Percentiles rank a stretch among this genome's conserved stretches.
phyloP scores from a whole-genome alignment of 345 rosid genomes.

The Dipteronia sinensis region DNA sequence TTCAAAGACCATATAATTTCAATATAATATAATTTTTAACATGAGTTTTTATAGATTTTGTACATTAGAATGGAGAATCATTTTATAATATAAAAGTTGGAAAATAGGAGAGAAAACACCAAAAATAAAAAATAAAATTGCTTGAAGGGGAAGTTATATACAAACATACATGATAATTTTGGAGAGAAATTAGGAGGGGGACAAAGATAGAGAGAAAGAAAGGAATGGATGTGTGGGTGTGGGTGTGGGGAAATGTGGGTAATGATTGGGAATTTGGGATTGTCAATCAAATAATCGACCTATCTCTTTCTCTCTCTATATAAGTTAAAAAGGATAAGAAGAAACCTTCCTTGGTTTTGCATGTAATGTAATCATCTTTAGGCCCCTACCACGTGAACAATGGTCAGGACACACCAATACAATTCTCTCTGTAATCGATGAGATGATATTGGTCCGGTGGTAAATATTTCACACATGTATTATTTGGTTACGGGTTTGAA shows the following conservation, averaged over 20 bases:
- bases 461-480: too few relatives aligned
- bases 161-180: too few relatives aligned
- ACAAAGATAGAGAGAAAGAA: neutral
- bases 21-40: too few relatives aligned
- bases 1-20: too few relatives aligned
- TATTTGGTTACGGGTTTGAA: rapidly evolving
- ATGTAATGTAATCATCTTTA: neutral
- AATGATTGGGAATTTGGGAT: slow-evolving; percentile 10
- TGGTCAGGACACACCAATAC: neutral
- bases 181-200: neutral
- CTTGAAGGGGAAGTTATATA: too few relatives aligned
- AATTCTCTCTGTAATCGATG: too few relatives aligned
- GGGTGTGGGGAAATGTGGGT: slow-evolving; percentile 4
- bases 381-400: slow-evolving; percentile 39
- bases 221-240: slow-evolving; percentile 6
- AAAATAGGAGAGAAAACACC: too few relatives aligned
- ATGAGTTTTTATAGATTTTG: too few relatives aligned
- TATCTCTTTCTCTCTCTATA: neutral
- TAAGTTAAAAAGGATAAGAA: slow-evolving; percentile 18
- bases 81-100: too few relatives aligned
- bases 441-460: too few relatives aligned
- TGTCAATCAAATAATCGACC: neutral
- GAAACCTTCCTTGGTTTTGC: slow-evolving; percentile 13
- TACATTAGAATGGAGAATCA: too few relatives aligned
- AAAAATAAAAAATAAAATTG: too few relatives aligned